Conservation (phyloP, 371 early-diverging fungal species). For the Mortierella sp. region DNA sequence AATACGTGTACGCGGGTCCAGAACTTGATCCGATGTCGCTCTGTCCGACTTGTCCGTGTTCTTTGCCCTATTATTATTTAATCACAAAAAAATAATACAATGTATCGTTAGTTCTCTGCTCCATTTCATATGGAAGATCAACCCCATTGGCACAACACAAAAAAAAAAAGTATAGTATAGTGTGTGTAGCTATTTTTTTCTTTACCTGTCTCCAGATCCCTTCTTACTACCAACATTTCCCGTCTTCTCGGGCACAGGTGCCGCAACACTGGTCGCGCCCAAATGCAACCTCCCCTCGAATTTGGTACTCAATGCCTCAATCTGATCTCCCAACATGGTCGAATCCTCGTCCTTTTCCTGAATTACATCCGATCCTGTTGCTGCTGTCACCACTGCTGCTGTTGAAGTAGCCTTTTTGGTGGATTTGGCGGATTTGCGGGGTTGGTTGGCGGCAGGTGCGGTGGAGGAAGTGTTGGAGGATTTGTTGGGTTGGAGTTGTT, state of each 20-base stretch:
- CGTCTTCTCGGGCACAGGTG: constrained; percentile 64
- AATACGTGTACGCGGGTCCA: constrained; percentile 98
- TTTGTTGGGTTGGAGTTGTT: constrained; percentile 63
- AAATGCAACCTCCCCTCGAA: constrained; percentile 50
- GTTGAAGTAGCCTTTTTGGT: constrained; percentile 48
- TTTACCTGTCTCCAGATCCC: constrained; percentile 83
- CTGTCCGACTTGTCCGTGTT: constrained; percentile 94
- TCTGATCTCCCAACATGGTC: constrained; percentile 35
- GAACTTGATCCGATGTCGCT: constrained; percentile 98
- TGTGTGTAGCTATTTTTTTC: background rate
- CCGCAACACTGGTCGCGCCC: constrained; percentile 64
- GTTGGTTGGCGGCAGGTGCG: constrained; percentile 62
- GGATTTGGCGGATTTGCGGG: constrained; percentile 34
- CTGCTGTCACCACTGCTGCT: background rate
- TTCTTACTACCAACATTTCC: constrained; percentile 80
- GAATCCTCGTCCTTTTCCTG: constrained; percentile 62
- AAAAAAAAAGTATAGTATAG: background rate
- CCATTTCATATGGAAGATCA: background rate
- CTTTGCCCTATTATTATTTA: constrained; percentile 32
- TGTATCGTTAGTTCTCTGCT: background rate
- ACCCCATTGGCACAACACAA: too few species aligned
- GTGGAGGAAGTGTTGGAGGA: constrained; percentile 27
- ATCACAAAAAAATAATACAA: background rate
- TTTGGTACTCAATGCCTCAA: constrained; percentile 44
- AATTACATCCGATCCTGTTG: background rate